Conservation (phyloP, 2,329 filamentous ascomycete genomes). For the Colletotrichum lindemuthianum region DNA sequence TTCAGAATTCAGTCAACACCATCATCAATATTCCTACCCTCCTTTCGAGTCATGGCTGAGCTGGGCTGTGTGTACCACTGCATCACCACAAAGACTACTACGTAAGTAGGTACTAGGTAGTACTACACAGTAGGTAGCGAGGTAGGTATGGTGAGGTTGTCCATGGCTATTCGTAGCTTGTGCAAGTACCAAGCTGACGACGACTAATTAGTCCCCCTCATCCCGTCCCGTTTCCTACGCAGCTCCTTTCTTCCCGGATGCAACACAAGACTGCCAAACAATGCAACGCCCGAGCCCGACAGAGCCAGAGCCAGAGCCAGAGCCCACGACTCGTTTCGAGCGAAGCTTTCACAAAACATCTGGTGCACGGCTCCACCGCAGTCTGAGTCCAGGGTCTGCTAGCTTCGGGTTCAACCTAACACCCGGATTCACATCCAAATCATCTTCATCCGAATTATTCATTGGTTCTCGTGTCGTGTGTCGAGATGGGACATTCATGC, state of each 20-base stretch:
- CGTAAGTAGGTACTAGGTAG: too few species aligned
- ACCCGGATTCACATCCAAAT: neutral
- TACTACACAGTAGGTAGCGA: too few species aligned
- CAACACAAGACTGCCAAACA: neutral
- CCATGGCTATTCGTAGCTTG: too few species aligned
- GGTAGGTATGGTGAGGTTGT: neutral
- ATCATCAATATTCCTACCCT: conserved; percentile 5
- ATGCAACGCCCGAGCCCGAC: neutral
- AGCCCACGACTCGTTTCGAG: conserved; percentile 23
- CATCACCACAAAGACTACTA: conserved; percentile 10
- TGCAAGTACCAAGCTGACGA: conserved; percentile 8
- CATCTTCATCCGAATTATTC: conserved; percentile 13
- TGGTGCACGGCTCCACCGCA: conserved; percentile 22
- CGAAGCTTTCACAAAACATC: conserved; percentile 27
- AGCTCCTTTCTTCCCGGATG: neutral
- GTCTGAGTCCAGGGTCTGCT: conserved; percentile 12
- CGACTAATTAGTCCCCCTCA: neutral
- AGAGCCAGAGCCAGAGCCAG: neutral
- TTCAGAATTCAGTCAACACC: neutral
- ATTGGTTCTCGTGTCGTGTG: conserved; percentile 20
- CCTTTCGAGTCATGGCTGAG: conserved; percentile 14
- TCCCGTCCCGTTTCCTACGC: neutral
- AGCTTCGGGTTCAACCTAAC: conserved; percentile 13
- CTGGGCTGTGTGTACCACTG: neutral
- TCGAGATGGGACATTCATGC: conserved; percentile 13